These are phyloP conservation scores for Hypomontagnella submonticulosa DNA, from an alignment of 495 filamentous ascomycete genomes.

Conservation along the genomic window DNA sequence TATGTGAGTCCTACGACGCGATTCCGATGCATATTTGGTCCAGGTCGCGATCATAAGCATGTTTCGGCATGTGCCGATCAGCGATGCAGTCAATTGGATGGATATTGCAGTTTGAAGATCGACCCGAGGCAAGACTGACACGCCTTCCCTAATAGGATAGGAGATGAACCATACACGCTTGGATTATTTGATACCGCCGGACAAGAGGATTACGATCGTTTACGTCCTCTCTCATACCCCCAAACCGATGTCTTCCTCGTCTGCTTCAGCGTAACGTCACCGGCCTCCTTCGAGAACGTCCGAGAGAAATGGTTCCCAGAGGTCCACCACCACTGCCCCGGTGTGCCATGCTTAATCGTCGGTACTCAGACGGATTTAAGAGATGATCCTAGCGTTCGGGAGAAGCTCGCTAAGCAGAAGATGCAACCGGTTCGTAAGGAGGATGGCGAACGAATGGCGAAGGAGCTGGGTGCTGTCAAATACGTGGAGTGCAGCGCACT, in stretches of 20 bases:
- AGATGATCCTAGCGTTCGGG: constrained; percentile 86
- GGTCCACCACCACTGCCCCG: constrained; percentile 97
- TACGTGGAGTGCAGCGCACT: constrained; percentile 98
- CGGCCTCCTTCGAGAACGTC: constrained; percentile 99
- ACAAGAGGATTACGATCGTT: constrained; percentile 98
- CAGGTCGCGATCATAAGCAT: constrained; percentile 2
- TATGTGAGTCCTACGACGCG: constrained; percentile 75
- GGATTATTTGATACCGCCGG: constrained; percentile 98
- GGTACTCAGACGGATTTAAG: constrained; percentile 97
- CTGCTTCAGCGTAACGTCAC: constrained; percentile 98
- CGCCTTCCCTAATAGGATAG: constrained; percentile 74
- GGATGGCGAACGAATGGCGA: constrained; percentile 95
- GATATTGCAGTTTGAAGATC: constrained; percentile 8
- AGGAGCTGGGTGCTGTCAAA: constrained; percentile 94
- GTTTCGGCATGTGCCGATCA: not conserved
- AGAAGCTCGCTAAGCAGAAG: constrained; percentile 94
- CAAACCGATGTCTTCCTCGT: constrained; percentile 99
- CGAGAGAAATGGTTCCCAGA: constrained; percentile 99
- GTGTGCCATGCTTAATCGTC: constrained; percentile 97
- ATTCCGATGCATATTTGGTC: not conserved
- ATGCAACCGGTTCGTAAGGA: constrained; percentile 91
- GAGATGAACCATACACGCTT: constrained; percentile 97
- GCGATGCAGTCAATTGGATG: constrained; percentile 25
- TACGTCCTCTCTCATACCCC: constrained; percentile 95
- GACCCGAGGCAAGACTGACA: constrained; percentile 37